A percentile compares a stretch with the other conserved stretches of the same genome.
Evolutionary conservation across 129 eudicot genomes (phyloP).

Genomic region (Solidago caesia): DNA sequence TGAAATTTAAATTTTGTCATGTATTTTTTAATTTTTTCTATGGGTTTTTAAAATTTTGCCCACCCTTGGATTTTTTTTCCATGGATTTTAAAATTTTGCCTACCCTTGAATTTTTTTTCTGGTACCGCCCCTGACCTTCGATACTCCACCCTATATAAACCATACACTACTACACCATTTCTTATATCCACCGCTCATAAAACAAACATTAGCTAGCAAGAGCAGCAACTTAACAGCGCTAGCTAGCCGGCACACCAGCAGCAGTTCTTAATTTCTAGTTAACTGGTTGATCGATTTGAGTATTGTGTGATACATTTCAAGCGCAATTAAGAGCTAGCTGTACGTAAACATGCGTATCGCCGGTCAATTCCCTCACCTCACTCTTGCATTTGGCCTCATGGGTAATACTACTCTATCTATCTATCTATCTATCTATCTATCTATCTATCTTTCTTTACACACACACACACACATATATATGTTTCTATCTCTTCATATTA

Average conservation of each 20-base stretch:
- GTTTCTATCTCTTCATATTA: background rate
- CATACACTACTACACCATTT: slow-evolving; percentile 17
- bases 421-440: slow-evolving; percentile 21
- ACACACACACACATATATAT: too few relatives aligned
- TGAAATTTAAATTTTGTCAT: too few relatives aligned
- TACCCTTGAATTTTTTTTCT: too few relatives aligned
- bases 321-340: background rate
- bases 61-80: too few relatives aligned
- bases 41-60: too few relatives aligned
- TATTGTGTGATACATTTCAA: slow-evolving; percentile 13
- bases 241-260: background rate
- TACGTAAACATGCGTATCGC: slow-evolving; percentile 26
- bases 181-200: slow-evolving; percentile 24
- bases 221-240: background rate
- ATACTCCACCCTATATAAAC: slow-evolving; percentile 28
- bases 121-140: slow-evolving; percentile 10
- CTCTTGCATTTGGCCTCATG: slow-evolving; percentile 76
- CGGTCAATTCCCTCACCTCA: slow-evolving; percentile 46
- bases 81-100: too few relatives aligned
- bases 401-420: slow-evolving; percentile 56
- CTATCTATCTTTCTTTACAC: background rate
- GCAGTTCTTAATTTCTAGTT: background rate
- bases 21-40: too few relatives aligned
- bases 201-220: slow-evolving; percentile 14
- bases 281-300: slow-evolving; percentile 18